phyloP scores from a whole-genome alignment of 495 filamentous ascomycete species.

The Xylaria venustula region DNA sequence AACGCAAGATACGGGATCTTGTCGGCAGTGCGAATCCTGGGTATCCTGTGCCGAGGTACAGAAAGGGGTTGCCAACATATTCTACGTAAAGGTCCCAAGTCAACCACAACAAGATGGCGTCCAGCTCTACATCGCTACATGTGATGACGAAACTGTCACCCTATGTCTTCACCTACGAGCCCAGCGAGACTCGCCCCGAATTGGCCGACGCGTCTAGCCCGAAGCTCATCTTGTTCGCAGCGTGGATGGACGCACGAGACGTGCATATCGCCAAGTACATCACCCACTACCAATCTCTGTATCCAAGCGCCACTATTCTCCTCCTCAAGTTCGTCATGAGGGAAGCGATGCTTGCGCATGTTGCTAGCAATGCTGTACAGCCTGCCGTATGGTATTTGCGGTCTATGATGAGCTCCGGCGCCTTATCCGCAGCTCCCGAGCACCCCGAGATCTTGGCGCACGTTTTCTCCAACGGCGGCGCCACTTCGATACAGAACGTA shows the following conservation, averaged over 20 bases:
- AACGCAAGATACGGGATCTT: no score
- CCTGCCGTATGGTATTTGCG: constrained; percentile 25
- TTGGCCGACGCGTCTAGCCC: constrained; percentile 11
- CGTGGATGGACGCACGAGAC: constrained; percentile 48
- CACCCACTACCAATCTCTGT: constrained; percentile 36
- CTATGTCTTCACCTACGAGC: constrained; percentile 36
- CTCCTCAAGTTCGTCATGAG: constrained; percentile 35
- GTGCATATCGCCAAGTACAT: constrained; percentile 48
- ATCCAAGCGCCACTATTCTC: constrained; percentile 39
- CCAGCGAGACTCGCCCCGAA: constrained; percentile 11
- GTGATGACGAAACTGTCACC: constrained; percentile 40
- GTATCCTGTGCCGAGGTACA: no score
- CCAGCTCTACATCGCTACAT: constrained; percentile 24
- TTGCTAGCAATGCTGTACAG: constrained; percentile 11
- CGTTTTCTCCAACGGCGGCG: constrained; percentile 47
- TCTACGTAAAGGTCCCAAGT: background rate
- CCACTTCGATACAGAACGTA: constrained; percentile 23
- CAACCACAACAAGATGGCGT: constrained; percentile 16
- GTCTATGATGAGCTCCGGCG: constrained; percentile 19
- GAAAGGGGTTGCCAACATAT: no score
- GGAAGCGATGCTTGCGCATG: constrained; percentile 22
- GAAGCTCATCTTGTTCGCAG: constrained; percentile 41
- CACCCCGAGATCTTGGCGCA: constrained; percentile 40
- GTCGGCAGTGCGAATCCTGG: no score
- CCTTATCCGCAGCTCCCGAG: constrained; percentile 19